Percentiles rank a stretch among this genome's conserved stretches.
Evolutionary conservation across 2,329 filamentous ascomycete species (phyloP).

Genomic region (Botrytis tulipae): DNA sequence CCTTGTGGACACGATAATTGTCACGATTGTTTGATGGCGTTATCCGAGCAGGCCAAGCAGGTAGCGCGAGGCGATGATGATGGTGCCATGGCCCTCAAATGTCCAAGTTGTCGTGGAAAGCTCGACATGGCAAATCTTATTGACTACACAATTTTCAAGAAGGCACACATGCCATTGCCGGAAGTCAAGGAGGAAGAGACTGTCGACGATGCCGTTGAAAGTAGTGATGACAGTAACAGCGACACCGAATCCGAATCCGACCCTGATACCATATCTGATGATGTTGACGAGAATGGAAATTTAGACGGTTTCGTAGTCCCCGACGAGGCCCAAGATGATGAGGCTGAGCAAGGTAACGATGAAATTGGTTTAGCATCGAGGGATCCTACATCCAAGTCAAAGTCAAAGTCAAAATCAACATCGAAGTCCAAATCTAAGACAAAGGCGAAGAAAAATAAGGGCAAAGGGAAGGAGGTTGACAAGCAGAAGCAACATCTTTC

Average conservation of each 20-base stretch:
- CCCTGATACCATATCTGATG: conserved; percentile 43
- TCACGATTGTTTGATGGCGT: conserved; percentile 68
- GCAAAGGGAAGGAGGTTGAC: conserved; percentile 35
- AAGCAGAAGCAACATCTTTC: conserved; percentile 44
- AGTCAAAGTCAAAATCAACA: conserved; percentile 37
- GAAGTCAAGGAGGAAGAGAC: conserved; percentile 40
- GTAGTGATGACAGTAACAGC: conserved; percentile 37
- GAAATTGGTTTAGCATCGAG: conserved; percentile 37
- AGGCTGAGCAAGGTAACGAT: conserved; percentile 38
- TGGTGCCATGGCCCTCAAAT: conserved; percentile 45
- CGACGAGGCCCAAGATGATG: conserved; percentile 42
- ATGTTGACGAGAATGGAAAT: conserved; percentile 41
- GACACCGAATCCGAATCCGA: conserved; percentile 44
- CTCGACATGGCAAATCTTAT: conserved; percentile 70
- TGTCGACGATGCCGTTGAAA: conserved; percentile 27
- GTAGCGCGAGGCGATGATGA: conserved; percentile 55
- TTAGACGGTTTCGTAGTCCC: conserved; percentile 56
- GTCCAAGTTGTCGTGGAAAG: conserved; percentile 70
- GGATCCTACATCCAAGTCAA: conserved; percentile 29
- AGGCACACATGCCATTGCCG: conserved; percentile 58
- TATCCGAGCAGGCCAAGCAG: conserved; percentile 59
- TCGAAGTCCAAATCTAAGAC: conserved; percentile 42
- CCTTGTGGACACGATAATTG: conserved; percentile 84
- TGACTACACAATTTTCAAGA: conserved; percentile 70
- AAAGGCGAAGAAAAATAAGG: conserved; percentile 38